Evolutionary conservation across 495 filamentous ascomycete species (phyloP), one percentile per base, ranked within the genome.

Genomic region (Penicillium roqueforti): DNA sequence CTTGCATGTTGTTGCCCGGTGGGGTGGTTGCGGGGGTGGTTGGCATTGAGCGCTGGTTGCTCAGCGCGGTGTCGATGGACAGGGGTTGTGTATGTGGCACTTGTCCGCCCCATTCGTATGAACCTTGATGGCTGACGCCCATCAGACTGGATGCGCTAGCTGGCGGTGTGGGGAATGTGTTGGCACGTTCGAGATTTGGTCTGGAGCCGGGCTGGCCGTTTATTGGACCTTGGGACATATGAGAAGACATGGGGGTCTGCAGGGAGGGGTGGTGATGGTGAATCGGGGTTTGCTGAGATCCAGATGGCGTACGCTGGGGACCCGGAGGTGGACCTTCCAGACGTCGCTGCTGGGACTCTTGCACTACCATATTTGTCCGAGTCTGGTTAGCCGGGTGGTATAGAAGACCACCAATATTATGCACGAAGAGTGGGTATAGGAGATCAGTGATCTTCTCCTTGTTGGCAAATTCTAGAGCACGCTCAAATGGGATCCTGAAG

Each of bases 361-460:
- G 89, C 83, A 96, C 90, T 1, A 92, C 88, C 61, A 87, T 84
- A 71, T 85, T 89, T 19, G 88, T 90, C 42, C 91, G 76, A 38
- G 74, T 85, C 60, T 89, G 84, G 63, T 97, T 97, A 29, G 89
- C 87, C 0, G 92, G 92, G 64, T 97, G 93, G 68, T 97, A 97
- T 55, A 98, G 79, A 49, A 97, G 79, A 36, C 89, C 87, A 39
- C 93, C 89, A 62, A 98, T 97, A 72, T 97, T 96, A 68, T 97
- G 91, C 26, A 98, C 93, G 67, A 98, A 98, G 18, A 98, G 77
- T 23, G 93, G 93, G 73, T 98, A 98, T 52, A 98, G 69, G 11
- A 89, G 72, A 69, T 98, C 92, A 0, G 95, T 97, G 58, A 98
- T 98, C 74, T 97, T 97, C 71, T 98, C 93, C 79, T 96, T 97